A percentile compares a stretch with the other conserved stretches of the same genome.
Evolutionary conservation across 1,284 basidiomycete species (phyloP).

Genomic region (Phlebopus sp.): DNA sequence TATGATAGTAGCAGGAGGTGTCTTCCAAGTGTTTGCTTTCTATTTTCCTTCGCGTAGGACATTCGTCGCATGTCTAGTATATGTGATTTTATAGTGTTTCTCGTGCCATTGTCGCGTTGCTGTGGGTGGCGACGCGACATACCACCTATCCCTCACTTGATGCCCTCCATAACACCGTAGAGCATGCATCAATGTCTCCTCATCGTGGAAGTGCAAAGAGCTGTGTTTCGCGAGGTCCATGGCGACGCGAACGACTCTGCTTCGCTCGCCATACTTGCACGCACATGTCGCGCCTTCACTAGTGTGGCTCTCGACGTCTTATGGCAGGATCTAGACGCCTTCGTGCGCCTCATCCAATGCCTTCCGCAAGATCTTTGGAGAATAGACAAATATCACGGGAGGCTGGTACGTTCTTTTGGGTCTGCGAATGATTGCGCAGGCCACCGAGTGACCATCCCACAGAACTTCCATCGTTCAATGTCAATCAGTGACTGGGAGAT

Average conservation of each 20-base stretch:
- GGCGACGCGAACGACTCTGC: not conserved
- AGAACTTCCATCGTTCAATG: slow-evolving; percentile 28
- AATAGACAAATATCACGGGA: slow-evolving; percentile 10
- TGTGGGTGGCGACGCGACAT: too few relatives aligned
- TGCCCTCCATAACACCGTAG: not conserved
- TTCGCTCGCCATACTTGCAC: slow-evolving; percentile 24
- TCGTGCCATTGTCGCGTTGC: too few relatives aligned
- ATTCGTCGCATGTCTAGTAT: too few relatives aligned
- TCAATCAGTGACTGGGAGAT: slow-evolving; percentile 26
- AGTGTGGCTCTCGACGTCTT: slow-evolving; percentile 22
- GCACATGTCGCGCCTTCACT: slow-evolving; percentile 25
- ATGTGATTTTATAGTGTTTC: too few relatives aligned
- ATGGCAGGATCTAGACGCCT: slow-evolving; percentile 21
- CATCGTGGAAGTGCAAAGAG: slow-evolving; percentile 25
- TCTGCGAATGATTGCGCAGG: not conserved
- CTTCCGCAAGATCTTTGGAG: slow-evolving; percentile 27
- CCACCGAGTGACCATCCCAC: not conserved
- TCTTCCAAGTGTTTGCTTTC: not conserved
- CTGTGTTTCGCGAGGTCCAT: slow-evolving; percentile 20
- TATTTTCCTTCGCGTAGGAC: not conserved
- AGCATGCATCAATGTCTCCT: slow-evolving; percentile 24
- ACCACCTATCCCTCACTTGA: too few relatives aligned
- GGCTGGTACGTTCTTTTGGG: slow-evolving; percentile 14
- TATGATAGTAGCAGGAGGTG: slow-evolving; percentile 21
- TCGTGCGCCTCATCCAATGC: slow-evolving; percentile 21